A percentile compares a stretch with the other conserved stretches of the same genome.
These are phyloP conservation scores for Lunularia cruciata DNA, from an alignment of 225 moss, liverwort and hornwort genomes.

Conservation along the genomic window DNA sequence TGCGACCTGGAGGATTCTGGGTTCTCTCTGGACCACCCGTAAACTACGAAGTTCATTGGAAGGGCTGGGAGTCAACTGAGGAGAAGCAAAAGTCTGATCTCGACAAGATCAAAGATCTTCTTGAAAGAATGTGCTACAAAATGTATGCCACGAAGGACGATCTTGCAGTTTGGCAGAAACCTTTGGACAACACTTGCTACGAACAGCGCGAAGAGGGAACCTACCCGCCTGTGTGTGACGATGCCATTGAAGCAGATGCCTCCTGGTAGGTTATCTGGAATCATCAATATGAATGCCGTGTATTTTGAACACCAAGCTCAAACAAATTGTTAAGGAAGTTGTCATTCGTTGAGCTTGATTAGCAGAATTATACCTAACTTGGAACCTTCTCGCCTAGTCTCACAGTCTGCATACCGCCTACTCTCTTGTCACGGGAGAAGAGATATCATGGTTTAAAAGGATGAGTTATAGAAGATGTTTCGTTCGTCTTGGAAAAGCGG, in stretches of 20 bases:
- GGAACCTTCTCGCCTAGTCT: no score
- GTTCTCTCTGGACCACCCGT: conserved; percentile 90
- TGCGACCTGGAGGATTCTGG: conserved; percentile 98
- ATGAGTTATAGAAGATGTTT: no score
- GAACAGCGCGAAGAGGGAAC: conserved; percentile 59
- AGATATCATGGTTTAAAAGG: no score
- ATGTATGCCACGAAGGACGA: conserved; percentile 70
- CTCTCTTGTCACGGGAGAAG: no score
- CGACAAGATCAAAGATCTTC: conserved; percentile 65
- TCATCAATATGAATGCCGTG: neutral
- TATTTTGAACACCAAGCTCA: no score
- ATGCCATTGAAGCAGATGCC: conserved; percentile 89
- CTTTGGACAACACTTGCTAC: conserved; percentile 73
- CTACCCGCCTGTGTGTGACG: conserved; percentile 83
- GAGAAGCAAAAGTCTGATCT: conserved; percentile 72
- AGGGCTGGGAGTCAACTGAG: conserved; percentile 78
- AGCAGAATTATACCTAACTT: no score
- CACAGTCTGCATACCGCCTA: no score
- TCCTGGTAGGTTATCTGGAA: conserved; percentile 57
- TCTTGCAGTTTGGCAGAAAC: conserved; percentile 93
- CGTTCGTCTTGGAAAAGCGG: no score
- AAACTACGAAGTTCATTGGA: conserved; percentile 82
- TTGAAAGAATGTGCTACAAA: conserved; percentile 78
- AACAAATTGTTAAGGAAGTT: no score
- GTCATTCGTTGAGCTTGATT: no score